These are phyloP conservation scores for Cytospora leucostoma DNA, from an alignment of 2,329 filamentous ascomycete species.

Conservation along the genomic window DNA sequence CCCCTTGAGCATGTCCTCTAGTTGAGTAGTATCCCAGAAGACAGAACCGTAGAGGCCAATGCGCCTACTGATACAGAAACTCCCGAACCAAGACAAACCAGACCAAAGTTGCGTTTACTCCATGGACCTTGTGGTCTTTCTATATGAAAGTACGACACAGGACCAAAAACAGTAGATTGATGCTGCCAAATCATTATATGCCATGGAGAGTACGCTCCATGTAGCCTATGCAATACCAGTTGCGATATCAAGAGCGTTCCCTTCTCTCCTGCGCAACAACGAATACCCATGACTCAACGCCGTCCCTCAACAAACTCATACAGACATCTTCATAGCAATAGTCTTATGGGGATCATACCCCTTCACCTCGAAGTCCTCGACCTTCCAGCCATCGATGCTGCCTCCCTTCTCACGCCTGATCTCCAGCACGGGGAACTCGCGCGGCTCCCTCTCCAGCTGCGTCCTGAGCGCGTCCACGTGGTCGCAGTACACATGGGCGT, in stretches of 20 bases:
- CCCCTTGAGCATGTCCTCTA: not conserved
- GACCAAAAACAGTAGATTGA: not conserved
- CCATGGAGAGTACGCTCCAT: not conserved
- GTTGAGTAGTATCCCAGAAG: not conserved
- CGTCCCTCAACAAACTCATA: constrained; percentile 48
- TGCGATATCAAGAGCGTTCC: not conserved
- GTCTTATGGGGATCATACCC: constrained; percentile 89
- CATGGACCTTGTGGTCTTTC: constrained; percentile 12
- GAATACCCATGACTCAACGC: not conserved
- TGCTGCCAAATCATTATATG: not conserved
- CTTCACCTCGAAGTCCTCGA: constrained; percentile 83
- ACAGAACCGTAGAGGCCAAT: not conserved
- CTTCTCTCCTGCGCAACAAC: not conserved
- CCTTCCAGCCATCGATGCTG: constrained; percentile 86
- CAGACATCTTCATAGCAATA: constrained; percentile 99
- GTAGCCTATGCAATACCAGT: not conserved
- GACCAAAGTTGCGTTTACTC: not conserved
- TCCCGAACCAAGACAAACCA: not conserved
- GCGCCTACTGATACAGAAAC: not conserved
- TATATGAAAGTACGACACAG: constrained; percentile 3
- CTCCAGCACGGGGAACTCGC: constrained; percentile 75
- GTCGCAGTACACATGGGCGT: constrained; percentile 94
- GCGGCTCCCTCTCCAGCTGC: constrained; percentile 79
- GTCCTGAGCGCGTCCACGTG: constrained; percentile 84
- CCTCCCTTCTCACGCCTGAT: constrained; percentile 69